Percentiles rank a stretch among this genome's conserved stretches.
phyloP scores from a whole-genome alignment of 768 basidiomycete species.

The Tricholoma furcatifolium region DNA sequence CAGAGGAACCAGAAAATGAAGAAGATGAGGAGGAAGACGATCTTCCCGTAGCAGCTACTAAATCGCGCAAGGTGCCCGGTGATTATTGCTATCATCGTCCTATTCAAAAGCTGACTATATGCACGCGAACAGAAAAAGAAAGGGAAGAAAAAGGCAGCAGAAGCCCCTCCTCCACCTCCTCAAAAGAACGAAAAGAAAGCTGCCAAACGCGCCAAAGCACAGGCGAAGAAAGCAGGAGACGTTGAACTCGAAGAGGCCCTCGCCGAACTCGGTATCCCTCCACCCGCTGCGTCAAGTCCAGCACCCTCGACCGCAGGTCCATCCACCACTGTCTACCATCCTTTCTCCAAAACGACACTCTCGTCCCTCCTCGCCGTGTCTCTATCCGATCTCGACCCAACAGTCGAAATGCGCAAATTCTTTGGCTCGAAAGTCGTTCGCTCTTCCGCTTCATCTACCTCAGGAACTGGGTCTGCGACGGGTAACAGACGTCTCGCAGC shows the following conservation, averaged over 20 bases:
- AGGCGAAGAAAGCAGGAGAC: slow-evolving; percentile 60
- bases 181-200: slow-evolving; percentile 53
- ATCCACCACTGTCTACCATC: slow-evolving; percentile 16
- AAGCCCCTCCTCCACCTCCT: slow-evolving; percentile 11
- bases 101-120: neutral
- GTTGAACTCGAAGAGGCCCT: slow-evolving; percentile 87
- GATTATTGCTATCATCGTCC: neutral
- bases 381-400: slow-evolving; percentile 76
- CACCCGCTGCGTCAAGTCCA: slow-evolving; percentile 27
- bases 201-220: slow-evolving; percentile 62
- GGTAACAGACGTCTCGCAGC: slow-evolving; percentile 23
- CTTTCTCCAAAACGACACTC: slow-evolving; percentile 33
- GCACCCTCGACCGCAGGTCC: slow-evolving; percentile 19
- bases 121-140: slow-evolving; percentile 26
- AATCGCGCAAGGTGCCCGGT: slow-evolving; percentile 36
- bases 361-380: slow-evolving; percentile 75
- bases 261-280: slow-evolving; percentile 68
- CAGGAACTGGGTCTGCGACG: slow-evolving; percentile 31
- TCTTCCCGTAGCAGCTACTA: slow-evolving; percentile 26
- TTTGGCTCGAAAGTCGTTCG: slow-evolving; percentile 89
- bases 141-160: slow-evolving; percentile 35
- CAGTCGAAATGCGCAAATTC: slow-evolving; percentile 90
- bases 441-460: slow-evolving; percentile 40
- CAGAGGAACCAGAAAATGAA: slow-evolving; percentile 26
- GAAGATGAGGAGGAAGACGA: slow-evolving; percentile 30